Percentiles rank a stretch among this genome's conserved stretches.
Conservation (phyloP, 371 early-diverging fungal genomes). For the Dichotomocladium elegans region DNA sequence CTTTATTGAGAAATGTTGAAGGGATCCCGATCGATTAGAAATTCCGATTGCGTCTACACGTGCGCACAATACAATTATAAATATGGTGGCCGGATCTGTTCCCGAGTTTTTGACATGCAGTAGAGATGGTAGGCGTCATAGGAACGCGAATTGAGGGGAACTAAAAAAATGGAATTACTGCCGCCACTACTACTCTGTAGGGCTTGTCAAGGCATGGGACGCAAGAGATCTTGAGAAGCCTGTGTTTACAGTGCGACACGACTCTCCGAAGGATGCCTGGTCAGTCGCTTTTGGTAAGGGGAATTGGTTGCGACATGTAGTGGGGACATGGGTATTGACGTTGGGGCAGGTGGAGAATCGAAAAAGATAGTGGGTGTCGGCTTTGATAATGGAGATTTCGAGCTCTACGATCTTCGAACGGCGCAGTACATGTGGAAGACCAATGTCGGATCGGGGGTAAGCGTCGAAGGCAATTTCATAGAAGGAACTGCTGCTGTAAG, state of each 20-base stretch:
- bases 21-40: conserved; percentile 69
- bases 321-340: no score
- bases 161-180: neutral
- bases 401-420: conserved; percentile 65
- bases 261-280: conserved; percentile 66
- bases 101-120: conserved; percentile 74
- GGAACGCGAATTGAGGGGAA: neutral
- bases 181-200: conserved; percentile 14
- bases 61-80: conserved; percentile 75
- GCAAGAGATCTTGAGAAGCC: conserved; percentile 61
- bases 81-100: conserved; percentile 69
- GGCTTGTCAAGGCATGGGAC: conserved; percentile 80
- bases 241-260: conserved; percentile 59
- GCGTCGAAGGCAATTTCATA: conserved; percentile 5
- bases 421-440: conserved; percentile 65
- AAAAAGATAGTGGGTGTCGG: no score
- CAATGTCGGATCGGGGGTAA: conserved; percentile 71
- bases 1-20: conserved; percentile 4
- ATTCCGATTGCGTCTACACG: conserved; percentile 54
- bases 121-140: conserved; percentile 56
- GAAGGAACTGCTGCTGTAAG: neutral
- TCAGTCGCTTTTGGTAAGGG: conserved; percentile 69
- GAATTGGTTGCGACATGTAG: no score
- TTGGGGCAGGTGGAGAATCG: no score
- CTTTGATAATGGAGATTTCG: conserved; percentile 80